Percentiles rank a stretch among this genome's conserved stretches.
These are phyloP conservation scores for Pinus albicaulis DNA, from an alignment of 75 land plant species.

Conservation along the genomic window DNA sequence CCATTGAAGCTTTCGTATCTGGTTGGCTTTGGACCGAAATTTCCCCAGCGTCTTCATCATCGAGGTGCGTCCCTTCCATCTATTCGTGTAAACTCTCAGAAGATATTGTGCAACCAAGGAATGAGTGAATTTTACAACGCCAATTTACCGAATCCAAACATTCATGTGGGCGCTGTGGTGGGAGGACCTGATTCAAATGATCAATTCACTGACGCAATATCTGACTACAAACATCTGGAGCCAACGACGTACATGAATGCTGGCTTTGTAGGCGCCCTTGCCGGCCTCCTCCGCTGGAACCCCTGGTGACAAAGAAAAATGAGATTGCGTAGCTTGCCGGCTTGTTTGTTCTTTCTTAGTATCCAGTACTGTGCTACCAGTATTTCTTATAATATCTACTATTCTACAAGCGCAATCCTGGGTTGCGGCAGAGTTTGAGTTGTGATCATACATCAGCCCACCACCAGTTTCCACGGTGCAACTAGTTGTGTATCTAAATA, in stretches of 20 bases:
- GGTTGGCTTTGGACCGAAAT: conserved; percentile 48
- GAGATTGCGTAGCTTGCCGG: too few relatives aligned
- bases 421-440: too few relatives aligned
- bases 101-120: conserved; percentile 29
- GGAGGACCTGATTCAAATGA: conserved; percentile 40
- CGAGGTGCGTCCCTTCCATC: conserved; percentile 55
- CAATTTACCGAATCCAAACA: conserved; percentile 32
- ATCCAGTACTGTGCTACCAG: too few relatives aligned
- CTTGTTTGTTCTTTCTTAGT: too few relatives aligned
- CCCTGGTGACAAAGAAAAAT: too few relatives aligned
- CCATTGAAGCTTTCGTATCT: conserved; percentile 48
- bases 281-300: conserved; percentile 1
- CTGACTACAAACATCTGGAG: conserved; percentile 35
- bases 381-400: too few relatives aligned
- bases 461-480: too few relatives aligned
- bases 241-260: conserved; percentile 49
- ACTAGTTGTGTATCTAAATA: too few relatives aligned
- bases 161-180: conserved; percentile 33
- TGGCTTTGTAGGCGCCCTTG: conserved; percentile 27
- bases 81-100: conserved; percentile 11
- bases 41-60: conserved; percentile 37
- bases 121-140: conserved; percentile 13
- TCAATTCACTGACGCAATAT: conserved; percentile 30
- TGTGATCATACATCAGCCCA: too few relatives aligned
- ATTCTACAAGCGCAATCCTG: too few relatives aligned